A percentile compares a stretch with the other conserved stretches of the same genome.
Conservation (phyloP, 1,139 yeast species). For the Yamadazyma triangularis region DNA sequence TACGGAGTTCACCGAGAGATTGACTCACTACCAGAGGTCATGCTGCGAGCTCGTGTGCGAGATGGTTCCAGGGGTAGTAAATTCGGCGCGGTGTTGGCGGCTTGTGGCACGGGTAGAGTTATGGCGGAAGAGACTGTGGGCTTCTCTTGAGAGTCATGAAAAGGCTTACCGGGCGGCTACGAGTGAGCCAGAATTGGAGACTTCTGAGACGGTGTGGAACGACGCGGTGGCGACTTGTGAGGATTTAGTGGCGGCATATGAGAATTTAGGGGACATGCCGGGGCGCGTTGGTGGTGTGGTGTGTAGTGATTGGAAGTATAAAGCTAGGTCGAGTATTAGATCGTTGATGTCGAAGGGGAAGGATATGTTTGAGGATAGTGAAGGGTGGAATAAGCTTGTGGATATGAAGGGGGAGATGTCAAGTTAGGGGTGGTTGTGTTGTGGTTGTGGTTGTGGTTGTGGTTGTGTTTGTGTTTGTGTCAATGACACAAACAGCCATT, state of each 20-base stretch:
- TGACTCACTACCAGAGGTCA: slow-evolving; percentile 58
- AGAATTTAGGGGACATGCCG: slow-evolving; percentile 77
- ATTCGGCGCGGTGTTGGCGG: slow-evolving; percentile 78
- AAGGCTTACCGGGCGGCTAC: slow-evolving; percentile 76
- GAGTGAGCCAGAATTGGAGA: slow-evolving; percentile 61
- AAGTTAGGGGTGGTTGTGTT: slow-evolving; percentile 1
- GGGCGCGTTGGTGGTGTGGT: slow-evolving; percentile 87
- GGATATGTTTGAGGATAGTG: slow-evolving; percentile 72
- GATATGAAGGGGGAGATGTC: slow-evolving; percentile 46
- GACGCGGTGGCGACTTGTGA: slow-evolving; percentile 76
- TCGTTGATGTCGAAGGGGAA: slow-evolving; percentile 78
- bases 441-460: no score
- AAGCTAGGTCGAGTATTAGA: slow-evolving; percentile 68
- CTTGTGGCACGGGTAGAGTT: slow-evolving; percentile 76
- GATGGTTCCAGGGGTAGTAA: slow-evolving; percentile 61
- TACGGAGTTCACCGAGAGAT: slow-evolving; percentile 45
- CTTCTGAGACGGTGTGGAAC: slow-evolving; percentile 64
- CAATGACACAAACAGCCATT: no score
- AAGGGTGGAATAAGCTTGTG: slow-evolving; percentile 67
- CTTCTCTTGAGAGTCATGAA: slow-evolving; percentile 79
- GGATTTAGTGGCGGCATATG: slow-evolving; percentile 84
- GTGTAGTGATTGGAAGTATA: slow-evolving; percentile 89
- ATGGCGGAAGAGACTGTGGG: slow-evolving; percentile 89
- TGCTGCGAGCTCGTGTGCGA: slow-evolving; percentile 68
- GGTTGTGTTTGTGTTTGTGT: no score